These are phyloP conservation scores for Thraustochytrium sp. DNA, from an alignment of 352 stramenopile genomes.

Conservation along the genomic window DNA sequence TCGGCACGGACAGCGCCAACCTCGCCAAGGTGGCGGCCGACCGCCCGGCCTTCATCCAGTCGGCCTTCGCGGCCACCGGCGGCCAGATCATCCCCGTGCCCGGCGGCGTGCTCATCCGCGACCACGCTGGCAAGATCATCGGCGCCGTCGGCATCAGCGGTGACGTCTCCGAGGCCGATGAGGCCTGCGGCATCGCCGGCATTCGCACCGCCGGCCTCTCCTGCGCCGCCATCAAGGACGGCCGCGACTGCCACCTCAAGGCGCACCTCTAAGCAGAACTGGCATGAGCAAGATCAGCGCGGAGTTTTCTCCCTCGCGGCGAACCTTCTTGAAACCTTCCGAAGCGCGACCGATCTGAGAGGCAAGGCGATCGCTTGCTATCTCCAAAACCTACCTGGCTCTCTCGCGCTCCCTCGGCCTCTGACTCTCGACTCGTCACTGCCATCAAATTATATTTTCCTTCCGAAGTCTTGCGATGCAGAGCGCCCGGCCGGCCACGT, in stretches of 20 bases:
- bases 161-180: constrained; percentile 41
- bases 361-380: too few species aligned
- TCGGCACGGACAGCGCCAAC: constrained; percentile 38
- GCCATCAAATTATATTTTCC: too few species aligned
- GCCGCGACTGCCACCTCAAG: constrained; percentile 40
- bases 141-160: constrained; percentile 40
- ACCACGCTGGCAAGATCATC: constrained; percentile 42
- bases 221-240: constrained; percentile 20
- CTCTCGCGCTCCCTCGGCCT: too few species aligned
- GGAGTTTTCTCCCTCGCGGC: too few species aligned
- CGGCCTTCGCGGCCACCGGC: constrained; percentile 31
- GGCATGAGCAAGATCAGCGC: neutral
- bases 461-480: too few species aligned
- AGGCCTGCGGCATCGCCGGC: constrained; percentile 36
- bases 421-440: too few species aligned
- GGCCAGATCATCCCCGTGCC: constrained; percentile 31
- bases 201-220: constrained; percentile 37
- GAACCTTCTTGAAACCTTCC: too few species aligned
- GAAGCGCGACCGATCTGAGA: too few species aligned
- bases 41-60: constrained; percentile 39
- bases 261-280: constrained; percentile 15
- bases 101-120: constrained; percentile 24
- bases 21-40: constrained; percentile 20
- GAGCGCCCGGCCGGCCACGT: too few species aligned
- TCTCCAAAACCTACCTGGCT: too few species aligned